A percentile compares a stretch with the other conserved stretches of the same genome.
phyloP scores from a whole-genome alignment of 345 rosid species.

The Dimocarpus longan region DNA sequence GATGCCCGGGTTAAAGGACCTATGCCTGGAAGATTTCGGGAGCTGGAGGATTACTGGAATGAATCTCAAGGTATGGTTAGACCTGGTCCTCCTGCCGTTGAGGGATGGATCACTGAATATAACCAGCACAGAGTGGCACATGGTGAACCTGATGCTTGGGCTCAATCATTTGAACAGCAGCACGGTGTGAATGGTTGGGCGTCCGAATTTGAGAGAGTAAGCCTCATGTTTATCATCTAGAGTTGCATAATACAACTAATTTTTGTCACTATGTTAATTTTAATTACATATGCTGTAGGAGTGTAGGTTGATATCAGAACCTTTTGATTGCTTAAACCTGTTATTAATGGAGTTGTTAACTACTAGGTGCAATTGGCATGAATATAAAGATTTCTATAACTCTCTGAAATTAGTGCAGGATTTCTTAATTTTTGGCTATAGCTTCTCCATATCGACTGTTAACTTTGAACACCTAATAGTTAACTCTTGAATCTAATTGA shows the following conservation, averaged over 20 bases:
- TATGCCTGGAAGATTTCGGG: slow-evolving; percentile 73
- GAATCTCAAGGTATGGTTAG: slow-evolving; percentile 82
- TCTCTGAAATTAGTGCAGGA: neutral
- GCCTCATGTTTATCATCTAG: slow-evolving; percentile 4
- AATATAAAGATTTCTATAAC: neutral
- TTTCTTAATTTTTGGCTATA: neutral
- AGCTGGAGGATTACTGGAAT: slow-evolving; percentile 95
- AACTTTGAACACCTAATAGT: neutral
- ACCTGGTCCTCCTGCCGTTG: slow-evolving; percentile 63
- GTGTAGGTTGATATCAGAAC: neutral
- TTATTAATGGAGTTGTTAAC: neutral
- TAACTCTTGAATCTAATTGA: neutral
- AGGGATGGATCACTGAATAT: slow-evolving; percentile 84
- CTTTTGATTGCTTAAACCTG: neutral
- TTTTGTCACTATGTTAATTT: slow-evolving; percentile 1
- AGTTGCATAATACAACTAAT: neutral
- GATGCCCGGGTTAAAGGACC: slow-evolving; percentile 70
- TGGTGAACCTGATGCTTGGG: slow-evolving; percentile 82
- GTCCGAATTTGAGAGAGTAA: slow-evolving; percentile 93
- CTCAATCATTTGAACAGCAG: slow-evolving; percentile 80
- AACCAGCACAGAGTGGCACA: slow-evolving; percentile 53
- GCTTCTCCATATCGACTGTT: neutral
- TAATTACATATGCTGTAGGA: neutral
- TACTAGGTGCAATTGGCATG: neutral
- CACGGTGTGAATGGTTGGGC: slow-evolving; percentile 96